These are phyloP conservation scores for Scedosporium aurantiacum DNA, from an alignment of 2,329 filamentous ascomycete species.

Conservation along the genomic window DNA sequence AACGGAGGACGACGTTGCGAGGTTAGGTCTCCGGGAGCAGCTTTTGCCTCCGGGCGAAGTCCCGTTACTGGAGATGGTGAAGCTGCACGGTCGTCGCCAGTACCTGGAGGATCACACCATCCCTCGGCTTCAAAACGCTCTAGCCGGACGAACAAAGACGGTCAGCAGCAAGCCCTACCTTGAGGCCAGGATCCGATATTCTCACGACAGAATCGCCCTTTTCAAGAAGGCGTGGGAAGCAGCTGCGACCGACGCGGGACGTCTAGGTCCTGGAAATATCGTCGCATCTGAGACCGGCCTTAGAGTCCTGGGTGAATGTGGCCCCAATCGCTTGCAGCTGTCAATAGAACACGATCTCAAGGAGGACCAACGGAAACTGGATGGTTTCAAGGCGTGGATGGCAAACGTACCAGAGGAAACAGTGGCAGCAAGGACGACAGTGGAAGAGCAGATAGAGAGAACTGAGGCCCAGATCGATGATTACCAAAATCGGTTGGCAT, in stretches of 20 bases:
- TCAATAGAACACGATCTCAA: neutral
- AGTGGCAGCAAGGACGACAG: neutral
- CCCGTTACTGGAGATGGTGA: neutral
- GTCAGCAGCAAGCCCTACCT: neutral
- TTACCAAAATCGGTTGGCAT: no score
- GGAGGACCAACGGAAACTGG: neutral
- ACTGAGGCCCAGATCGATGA: neutral
- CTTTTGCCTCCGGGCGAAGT: neutral
- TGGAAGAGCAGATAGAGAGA: neutral
- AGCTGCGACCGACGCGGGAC: neutral
- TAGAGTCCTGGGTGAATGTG: neutral
- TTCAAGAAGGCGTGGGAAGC: neutral
- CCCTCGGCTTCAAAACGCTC: no score
- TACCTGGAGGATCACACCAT: neutral
- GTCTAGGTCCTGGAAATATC: neutral
- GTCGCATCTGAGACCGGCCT: neutral
- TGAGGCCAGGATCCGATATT: neutral
- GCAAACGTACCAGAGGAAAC: neutral
- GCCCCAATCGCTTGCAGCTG: neutral
- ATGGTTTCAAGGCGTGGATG: neutral
- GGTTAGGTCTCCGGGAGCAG: neutral
- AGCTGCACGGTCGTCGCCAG: neutral
- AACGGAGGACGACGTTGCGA: neutral
- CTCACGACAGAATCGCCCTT: neutral
- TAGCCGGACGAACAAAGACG: no score